Percentiles rank a stretch among this genome's conserved stretches.
Conservation (phyloP, 169 alveolate species). For the Eimeria necatrix region DNA sequence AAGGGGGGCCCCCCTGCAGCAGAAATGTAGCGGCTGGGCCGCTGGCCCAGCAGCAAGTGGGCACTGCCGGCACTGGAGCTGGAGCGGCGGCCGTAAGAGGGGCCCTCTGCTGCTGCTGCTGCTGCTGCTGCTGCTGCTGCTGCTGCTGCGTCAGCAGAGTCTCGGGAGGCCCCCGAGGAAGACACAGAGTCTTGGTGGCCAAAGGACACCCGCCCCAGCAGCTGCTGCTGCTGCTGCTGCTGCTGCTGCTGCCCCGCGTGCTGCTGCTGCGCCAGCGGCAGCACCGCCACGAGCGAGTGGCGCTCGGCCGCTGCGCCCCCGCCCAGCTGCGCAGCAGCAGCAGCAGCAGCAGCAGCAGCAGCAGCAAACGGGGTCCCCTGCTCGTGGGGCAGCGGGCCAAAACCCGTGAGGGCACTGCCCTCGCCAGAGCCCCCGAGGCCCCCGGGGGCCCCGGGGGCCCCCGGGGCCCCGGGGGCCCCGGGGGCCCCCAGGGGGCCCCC, state of each 20-base stretch:
- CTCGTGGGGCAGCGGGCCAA: background rate
- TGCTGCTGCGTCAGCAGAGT: too few species aligned
- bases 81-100: too few species aligned
- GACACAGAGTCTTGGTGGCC: background rate
- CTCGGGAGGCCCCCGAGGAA: background rate
- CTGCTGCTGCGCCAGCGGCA: constrained; percentile 28
- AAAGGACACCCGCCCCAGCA: background rate
- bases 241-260: constrained; percentile 26
- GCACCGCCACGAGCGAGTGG: background rate
- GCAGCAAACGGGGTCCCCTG: too few species aligned
- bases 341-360: too few species aligned
- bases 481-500: constrained; percentile 54
- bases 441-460: too few species aligned
- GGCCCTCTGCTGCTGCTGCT: too few species aligned
- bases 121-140: too few species aligned
- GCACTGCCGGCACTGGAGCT: constrained; percentile 1
- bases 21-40: constrained; percentile 22
- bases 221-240: constrained; percentile 25
- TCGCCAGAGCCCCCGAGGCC: too few species aligned
- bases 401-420: constrained; percentile 4
- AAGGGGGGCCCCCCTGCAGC: background rate
- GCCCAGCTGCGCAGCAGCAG: constrained; percentile 21
- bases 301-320: background rate
- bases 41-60: background rate
- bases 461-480: constrained; percentile 32